Evolutionary conservation across 78 protist genomes (phyloP).

Genomic region (Dictyostelium intermedium): DNA sequence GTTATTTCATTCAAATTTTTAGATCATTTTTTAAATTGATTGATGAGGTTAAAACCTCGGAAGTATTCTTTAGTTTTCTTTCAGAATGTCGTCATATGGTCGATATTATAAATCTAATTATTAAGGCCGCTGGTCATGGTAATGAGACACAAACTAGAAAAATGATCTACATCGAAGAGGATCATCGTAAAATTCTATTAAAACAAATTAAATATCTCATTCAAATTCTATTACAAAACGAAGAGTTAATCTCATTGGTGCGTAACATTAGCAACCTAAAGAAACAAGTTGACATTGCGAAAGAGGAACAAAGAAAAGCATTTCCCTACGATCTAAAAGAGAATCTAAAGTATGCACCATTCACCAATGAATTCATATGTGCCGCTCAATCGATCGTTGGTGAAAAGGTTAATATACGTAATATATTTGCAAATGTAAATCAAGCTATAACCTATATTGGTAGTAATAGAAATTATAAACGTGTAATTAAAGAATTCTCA

Average conservation of each 20-base stretch:
- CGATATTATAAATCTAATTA: background rate
- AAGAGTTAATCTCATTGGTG: slow-evolving; percentile 33
- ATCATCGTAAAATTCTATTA: slow-evolving; percentile 29
- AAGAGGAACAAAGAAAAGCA: slow-evolving; percentile 57
- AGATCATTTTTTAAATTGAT: slow-evolving; percentile 2
- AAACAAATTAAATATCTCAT: slow-evolving; percentile 41
- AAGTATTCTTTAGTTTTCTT: slow-evolving; percentile 26
- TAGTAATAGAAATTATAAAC: background rate
- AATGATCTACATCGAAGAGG: slow-evolving; percentile 53
- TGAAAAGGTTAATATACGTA: slow-evolving; percentile 18
- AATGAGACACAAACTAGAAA: slow-evolving; percentile 52
- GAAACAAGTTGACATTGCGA: slow-evolving; percentile 62
- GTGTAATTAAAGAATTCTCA: slow-evolving; percentile 8
- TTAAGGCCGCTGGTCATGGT: slow-evolving; percentile 12
- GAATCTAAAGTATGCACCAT: slow-evolving; percentile 22
- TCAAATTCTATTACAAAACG: slow-evolving; percentile 20
- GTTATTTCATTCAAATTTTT: slow-evolving; percentile 50
- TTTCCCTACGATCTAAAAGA: background rate
- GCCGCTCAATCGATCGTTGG: slow-evolving; percentile 56
- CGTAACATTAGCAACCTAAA: slow-evolving; percentile 31
- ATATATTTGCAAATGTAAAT: background rate
- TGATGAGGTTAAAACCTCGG: slow-evolving; percentile 20
- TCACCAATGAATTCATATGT: slow-evolving; percentile 27
- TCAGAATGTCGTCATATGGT: slow-evolving; percentile 51
- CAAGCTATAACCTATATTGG: background rate